Evolutionary conservation across 2,329 filamentous ascomycete species (phyloP), one percentile per base, ranked within the genome.

Genomic region (Trichoderma pleuroti): DNA sequence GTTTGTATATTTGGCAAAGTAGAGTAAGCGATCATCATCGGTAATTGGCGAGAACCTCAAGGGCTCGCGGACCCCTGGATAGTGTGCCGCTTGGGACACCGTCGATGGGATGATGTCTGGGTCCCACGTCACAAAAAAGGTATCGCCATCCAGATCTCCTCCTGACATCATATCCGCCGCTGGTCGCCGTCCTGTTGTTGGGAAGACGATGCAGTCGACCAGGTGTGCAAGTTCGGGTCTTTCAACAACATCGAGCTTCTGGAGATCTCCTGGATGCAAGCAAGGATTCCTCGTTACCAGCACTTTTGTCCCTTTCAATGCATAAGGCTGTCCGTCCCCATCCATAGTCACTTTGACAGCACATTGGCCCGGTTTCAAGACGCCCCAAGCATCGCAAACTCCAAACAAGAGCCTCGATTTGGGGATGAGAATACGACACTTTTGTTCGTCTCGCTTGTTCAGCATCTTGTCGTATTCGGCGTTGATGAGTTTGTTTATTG

Each of bases 71-170:
- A 71, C 79, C 3, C 78, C 80, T n/a, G 81, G 80, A 72, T 83
- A 83, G 42, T 77, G 74, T 18, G 81, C 81, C 4, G 81, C 74
- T 69, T 81, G 72, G 8, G 80, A 77, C 16, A 82, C 71, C 5
- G 71, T 79, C 3, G 74, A 72, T 8, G 81, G 81, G 4, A 83
- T 77, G 4, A 83, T 71, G 26, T 82, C 81, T n/a, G 63, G 74
- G 72, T 83, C 81, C 81, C 81, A 83, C 24, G 76, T 79, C 5
- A 83, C 81, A 56, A 83, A 82, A 69, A 82, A 83, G 32, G 74
- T 80, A 72, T 83, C 81, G 6, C 81, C 81, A 66, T 83, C 81
- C 4, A 83, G 73, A 74, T 83, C 81, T 16, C 81, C 81, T 1
- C 81, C 81, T 21, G 81, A 83, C 81, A 82, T 82, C 64, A 82